Evolutionary conservation across 148 eudicot genomes (phyloP), one percentile per base, ranked within the genome.

Genomic region (Persicaria tinctoria): DNA sequence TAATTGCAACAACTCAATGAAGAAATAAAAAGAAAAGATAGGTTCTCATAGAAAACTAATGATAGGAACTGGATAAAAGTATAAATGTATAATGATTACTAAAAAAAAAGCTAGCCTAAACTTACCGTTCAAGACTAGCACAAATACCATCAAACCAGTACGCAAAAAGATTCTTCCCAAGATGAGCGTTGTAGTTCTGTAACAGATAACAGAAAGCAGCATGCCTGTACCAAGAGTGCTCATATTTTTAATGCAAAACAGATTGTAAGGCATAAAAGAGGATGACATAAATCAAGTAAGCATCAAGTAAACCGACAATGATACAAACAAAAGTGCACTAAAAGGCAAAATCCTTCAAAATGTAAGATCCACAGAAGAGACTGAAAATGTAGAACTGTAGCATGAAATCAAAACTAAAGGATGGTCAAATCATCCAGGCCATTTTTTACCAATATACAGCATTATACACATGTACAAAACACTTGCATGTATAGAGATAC

Each of bases 111-210:
- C 57, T 14, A 80, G 68, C 44, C 51, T 17, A 77, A 27, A 79
- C 51, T 77, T 79, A 95, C 98, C 93, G 89, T 75, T 90, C 99
- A 76, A 95, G 83, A 82, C 78, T 81, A 79, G 85, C 83, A 84
- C 85, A 85, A 66, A 95, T 86, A 81, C 90, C 90, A 81, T 84
- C 90, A 88, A 92, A 90, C 92, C 99, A 95, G 82, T 83, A 85
- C 79, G 80, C 71, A 38, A 89, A 80, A 68, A 89, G 86, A 81
- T 86, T 92, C 81, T 80, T 85, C 63, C 83, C 79, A 76, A 95
- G 75, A 55, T 91, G 91, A 62, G 60, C 74, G 76, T 75, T 75
- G 82, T 89, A 90, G 74, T 85, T 83, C 64, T 62, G 82, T 55
- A 81, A 79, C 20, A 95, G 85, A 76, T 60, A 84, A 75, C 88